These are phyloP conservation scores for Amesomyces nigricolor DNA, from an alignment of 2,329 filamentous ascomycete species.

Conservation along the genomic window DNA sequence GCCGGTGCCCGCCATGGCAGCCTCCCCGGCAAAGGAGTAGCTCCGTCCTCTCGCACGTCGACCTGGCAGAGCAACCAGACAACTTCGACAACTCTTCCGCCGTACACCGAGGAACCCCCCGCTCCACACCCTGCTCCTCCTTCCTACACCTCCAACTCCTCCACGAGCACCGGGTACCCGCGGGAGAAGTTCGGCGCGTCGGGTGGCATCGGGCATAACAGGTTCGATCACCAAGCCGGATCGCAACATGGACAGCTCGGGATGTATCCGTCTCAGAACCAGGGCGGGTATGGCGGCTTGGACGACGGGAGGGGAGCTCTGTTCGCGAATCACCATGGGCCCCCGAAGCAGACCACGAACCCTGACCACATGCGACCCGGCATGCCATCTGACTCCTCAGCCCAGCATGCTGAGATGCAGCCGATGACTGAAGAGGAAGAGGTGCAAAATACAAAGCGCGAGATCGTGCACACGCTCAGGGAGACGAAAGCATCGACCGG, in stretches of 20 bases:
- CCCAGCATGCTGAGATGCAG: conserved; percentile 1
- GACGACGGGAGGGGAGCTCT: conserved; percentile 34
- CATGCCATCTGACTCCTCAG: neutral
- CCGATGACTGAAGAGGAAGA: conserved; percentile 4
- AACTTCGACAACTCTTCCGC: conserved; percentile 32
- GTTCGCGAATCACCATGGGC: conserved; percentile 9
- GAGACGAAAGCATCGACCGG: too few relatives aligned
- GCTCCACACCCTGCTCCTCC: neutral
- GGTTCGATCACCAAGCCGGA: conserved; percentile 42
- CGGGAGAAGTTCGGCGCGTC: conserved; percentile 26
- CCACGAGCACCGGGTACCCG: conserved; percentile 12
- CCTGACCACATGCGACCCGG: neutral
- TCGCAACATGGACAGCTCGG: conserved; percentile 29
- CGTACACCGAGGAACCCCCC: conserved; percentile 25
- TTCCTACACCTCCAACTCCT: conserved; percentile 9
- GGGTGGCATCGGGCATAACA: conserved; percentile 49
- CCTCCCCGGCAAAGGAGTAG: conserved; percentile 34
- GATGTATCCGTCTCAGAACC: conserved; percentile 33
- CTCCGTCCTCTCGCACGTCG: conserved; percentile 22
- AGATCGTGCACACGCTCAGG: too few relatives aligned
- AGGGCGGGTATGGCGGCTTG: conserved; percentile 57
- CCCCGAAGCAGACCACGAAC: neutral
- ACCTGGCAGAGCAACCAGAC: neutral
- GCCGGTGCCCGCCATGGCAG: conserved; percentile 30
- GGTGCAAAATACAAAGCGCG: too few relatives aligned